phyloP scores from a whole-genome alignment of 495 filamentous ascomycete species.

The Penicillium turbatum region DNA sequence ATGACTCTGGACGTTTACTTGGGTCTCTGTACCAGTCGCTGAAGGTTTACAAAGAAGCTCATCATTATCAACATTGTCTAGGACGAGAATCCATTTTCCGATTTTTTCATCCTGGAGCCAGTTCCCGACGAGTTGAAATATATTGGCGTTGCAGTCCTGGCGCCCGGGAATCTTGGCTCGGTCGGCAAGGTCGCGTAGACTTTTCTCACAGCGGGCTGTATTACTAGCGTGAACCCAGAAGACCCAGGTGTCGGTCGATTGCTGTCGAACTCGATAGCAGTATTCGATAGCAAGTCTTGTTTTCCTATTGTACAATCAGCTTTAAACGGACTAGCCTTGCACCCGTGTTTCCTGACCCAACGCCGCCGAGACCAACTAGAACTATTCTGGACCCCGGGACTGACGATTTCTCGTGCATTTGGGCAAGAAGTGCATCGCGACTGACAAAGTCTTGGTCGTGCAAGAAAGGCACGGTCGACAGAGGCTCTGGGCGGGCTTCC shows the following conservation, averaged over 20 bases:
- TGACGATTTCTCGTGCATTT: background rate
- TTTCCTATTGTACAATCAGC: background rate
- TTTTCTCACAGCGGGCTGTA: slow-evolving; percentile 31
- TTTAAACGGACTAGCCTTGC: background rate
- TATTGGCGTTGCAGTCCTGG: slow-evolving; percentile 34
- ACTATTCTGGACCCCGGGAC: background rate
- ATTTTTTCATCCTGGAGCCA: slow-evolving; percentile 34
- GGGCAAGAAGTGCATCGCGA: background rate
- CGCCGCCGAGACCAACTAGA: background rate
- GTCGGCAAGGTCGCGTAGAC: slow-evolving; percentile 36
- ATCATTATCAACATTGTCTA: slow-evolving; percentile 10
- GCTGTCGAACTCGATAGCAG: background rate
- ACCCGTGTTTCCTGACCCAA: background rate
- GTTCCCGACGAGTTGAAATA: slow-evolving; percentile 34
- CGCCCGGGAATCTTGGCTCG: slow-evolving; percentile 27
- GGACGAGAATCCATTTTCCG: slow-evolving; percentile 3
- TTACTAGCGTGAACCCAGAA: slow-evolving; percentile 48
- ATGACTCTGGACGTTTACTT: background rate
- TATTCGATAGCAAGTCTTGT: background rate
- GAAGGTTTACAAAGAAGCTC: slow-evolving; percentile 17
- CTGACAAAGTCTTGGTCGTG: background rate
- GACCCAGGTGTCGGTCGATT: background rate
- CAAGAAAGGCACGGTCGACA: background rate
- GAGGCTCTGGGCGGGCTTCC: background rate
- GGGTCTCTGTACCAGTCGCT: background rate